A percentile compares a stretch with the other conserved stretches of the same genome.
These are phyloP conservation scores for Lichtheimia ornata DNA, from an alignment of 371 early-diverging fungal genomes.

Conservation along the genomic window DNA sequence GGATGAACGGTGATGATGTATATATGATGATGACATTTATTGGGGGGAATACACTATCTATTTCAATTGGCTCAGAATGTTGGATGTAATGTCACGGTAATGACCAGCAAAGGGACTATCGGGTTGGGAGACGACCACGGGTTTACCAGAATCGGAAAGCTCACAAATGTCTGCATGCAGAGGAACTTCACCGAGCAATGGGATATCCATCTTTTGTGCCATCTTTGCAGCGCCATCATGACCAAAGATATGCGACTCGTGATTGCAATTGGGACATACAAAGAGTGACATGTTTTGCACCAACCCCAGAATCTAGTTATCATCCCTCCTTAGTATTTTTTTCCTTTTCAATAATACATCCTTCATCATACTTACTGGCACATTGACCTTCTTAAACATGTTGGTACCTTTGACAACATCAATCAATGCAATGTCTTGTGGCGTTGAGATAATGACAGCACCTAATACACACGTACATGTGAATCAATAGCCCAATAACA, in stretches of 20 bases:
- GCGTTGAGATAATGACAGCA: slow-evolving; percentile 87
- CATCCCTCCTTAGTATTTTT: neutral
- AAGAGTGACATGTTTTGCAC: slow-evolving; percentile 90
- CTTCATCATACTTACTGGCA: slow-evolving; percentile 63
- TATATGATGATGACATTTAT: too few relatives aligned
- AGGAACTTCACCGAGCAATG: slow-evolving; percentile 78
- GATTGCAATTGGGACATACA: slow-evolving; percentile 81
- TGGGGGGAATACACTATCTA: too few relatives aligned
- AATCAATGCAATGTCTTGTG: slow-evolving; percentile 85
- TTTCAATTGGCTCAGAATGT: slow-evolving; percentile 43
- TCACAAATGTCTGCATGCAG: slow-evolving; percentile 76
- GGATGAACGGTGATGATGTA: too few relatives aligned
- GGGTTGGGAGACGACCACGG: slow-evolving; percentile 72
- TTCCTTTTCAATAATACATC: neutral
- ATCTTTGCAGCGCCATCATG: slow-evolving; percentile 62
- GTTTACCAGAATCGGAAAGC: slow-evolving; percentile 76
- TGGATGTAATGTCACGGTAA: slow-evolving; percentile 66
- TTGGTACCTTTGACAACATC: slow-evolving; percentile 83
- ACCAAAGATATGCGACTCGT: slow-evolving; percentile 82
- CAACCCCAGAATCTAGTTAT: slow-evolving; percentile 77
- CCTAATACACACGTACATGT: slow-evolving; percentile 42
- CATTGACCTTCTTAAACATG: slow-evolving; percentile 83
- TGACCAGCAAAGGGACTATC: slow-evolving; percentile 61
- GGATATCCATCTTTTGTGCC: slow-evolving; percentile 65
- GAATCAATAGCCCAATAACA: neutral